phyloP scores from a whole-genome alignment of 2,329 filamentous ascomycete genomes.

The Nothopassalora personata region DNA sequence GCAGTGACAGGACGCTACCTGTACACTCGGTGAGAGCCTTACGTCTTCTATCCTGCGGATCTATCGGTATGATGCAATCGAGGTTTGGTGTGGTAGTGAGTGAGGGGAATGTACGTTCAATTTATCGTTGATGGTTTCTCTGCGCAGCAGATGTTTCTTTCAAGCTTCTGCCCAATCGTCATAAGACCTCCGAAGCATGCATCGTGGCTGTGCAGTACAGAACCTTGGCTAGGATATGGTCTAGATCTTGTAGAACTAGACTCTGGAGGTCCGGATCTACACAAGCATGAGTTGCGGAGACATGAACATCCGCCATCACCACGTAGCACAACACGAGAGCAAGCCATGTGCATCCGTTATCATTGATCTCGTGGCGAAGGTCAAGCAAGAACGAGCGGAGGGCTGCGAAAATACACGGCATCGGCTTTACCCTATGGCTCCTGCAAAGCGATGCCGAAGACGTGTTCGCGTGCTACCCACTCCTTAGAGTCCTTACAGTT shows the following conservation, averaged over 20 bases:
- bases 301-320: neutral
- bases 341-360: neutral
- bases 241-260: neutral
- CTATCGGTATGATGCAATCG: no score
- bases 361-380: neutral
- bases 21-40: no score
- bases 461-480: neutral
- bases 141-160: neutral
- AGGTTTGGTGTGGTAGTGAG: neutral
- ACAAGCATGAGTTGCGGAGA: neutral
- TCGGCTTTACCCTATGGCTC: neutral
- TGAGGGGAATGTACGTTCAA: neutral
- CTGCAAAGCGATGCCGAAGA: neutral
- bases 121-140: neutral
- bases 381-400: no score
- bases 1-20: neutral
- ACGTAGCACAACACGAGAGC: neutral
- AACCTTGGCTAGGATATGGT: neutral
- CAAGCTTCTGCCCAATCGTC: neutral
- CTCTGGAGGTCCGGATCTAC: neutral
- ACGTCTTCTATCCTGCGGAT: no score
- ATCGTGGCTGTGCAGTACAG: neutral
- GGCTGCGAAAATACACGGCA: neutral
- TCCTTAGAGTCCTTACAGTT: neutral
- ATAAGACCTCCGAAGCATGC: neutral